Conservation (phyloP, 2,329 filamentous ascomycete genomes). For the Escovopsis sp. region DNA sequence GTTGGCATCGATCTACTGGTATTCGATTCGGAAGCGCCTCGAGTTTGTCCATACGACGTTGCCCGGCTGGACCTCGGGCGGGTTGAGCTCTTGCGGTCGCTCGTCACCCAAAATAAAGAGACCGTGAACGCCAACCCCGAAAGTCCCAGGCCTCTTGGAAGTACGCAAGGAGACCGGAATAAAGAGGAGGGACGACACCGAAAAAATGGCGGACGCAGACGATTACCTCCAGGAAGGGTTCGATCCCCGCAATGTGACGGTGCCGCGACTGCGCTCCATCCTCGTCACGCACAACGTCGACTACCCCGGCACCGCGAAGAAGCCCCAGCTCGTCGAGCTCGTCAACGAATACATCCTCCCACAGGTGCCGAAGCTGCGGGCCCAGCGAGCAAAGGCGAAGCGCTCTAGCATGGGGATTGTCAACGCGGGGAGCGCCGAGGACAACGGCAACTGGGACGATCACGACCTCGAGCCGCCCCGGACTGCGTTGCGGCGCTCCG, state of each 20-base stretch:
- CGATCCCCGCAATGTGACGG: slow-evolving; percentile 68
- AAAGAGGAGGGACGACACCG: neutral
- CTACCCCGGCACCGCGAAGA: slow-evolving; percentile 85
- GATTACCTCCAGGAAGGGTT: slow-evolving; percentile 82
- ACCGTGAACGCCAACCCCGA: too few relatives aligned
- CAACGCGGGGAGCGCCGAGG: slow-evolving; percentile 51
- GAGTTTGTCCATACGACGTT: too few relatives aligned
- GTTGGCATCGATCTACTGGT: neutral
- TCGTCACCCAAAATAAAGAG: too few relatives aligned
- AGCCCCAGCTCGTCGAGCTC: slow-evolving; percentile 70
- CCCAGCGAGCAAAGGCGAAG: slow-evolving; percentile 62
- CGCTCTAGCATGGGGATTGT: slow-evolving; percentile 77
- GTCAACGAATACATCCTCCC: slow-evolving; percentile 69
- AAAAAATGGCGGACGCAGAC: slow-evolving; percentile 49
- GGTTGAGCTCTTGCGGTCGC: too few relatives aligned
- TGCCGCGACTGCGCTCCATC: slow-evolving; percentile 80
- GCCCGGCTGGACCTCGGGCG: too few relatives aligned
- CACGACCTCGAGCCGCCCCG: slow-evolving; percentile 39
- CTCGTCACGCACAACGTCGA: slow-evolving; percentile 76
- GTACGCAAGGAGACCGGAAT: too few relatives aligned
- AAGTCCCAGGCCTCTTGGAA: too few relatives aligned
- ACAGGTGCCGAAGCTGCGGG: slow-evolving; percentile 62
- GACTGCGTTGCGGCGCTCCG: slow-evolving; percentile 35
- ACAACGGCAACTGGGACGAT: slow-evolving; percentile 46
- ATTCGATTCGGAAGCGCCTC: too few relatives aligned